Percentiles rank a stretch among this genome's conserved stretches.
Conservation (phyloP, 108 stramenopile species). For the Discostella stelligeroides region DNA sequence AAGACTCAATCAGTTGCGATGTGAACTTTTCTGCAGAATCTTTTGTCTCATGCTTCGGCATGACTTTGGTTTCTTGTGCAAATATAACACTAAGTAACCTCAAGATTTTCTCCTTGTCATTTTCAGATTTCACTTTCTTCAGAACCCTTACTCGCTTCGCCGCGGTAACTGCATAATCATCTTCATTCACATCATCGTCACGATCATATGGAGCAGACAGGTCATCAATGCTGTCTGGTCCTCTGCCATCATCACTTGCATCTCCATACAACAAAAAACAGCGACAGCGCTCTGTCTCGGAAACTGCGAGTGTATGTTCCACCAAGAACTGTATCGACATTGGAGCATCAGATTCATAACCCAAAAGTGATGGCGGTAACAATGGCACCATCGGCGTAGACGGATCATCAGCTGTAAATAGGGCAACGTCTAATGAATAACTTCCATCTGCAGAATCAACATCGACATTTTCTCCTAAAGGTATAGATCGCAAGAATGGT, state of each 20-base stretch:
- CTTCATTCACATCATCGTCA: constrained; percentile 12
- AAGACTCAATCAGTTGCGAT: constrained; percentile 11
- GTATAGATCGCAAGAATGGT: constrained; percentile 48
- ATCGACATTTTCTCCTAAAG: constrained; percentile 60
- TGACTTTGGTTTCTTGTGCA: constrained; percentile 40
- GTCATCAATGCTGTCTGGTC: constrained; percentile 15
- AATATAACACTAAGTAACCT: constrained; percentile 35
- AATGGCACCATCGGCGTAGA: constrained; percentile 28
- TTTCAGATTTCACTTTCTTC: constrained; percentile 13
- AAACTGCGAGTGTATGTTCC: constrained; percentile 75
- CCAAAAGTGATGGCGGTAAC: constrained; percentile 37
- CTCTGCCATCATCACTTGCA: constrained; percentile 12
- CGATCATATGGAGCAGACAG: constrained; percentile 8
- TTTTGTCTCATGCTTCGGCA: constrained; percentile 13
- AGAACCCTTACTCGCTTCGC: not conserved
- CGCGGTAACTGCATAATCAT: constrained; percentile 14
- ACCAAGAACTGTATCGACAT: constrained; percentile 42
- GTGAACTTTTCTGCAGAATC: not conserved
- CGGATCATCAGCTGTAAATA: constrained; percentile 15
- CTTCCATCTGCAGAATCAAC: constrained; percentile 80
- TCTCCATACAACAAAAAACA: constrained; percentile 66
- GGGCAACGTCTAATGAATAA: constrained; percentile 41
- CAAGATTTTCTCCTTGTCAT: constrained; percentile 16
- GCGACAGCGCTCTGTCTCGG: constrained; percentile 58
- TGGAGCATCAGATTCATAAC: constrained; percentile 26